Evolutionary conservation across 257 asterid species (phyloP), one percentile per base, ranked within the genome.

Genomic region (Nemophila menziesii): DNA sequence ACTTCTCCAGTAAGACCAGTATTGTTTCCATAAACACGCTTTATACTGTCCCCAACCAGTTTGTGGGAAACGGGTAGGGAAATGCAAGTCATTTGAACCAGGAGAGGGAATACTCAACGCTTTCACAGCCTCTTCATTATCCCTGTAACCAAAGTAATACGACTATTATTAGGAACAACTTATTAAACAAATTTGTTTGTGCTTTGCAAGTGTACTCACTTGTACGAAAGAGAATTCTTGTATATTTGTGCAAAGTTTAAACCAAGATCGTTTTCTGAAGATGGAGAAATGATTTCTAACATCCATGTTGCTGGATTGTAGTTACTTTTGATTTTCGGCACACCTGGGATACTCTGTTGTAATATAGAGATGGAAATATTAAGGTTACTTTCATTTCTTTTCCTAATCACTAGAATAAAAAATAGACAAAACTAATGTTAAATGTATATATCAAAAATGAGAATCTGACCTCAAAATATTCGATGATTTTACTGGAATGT

Each of bases 281-380:
- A 80, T 29, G 67, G 47, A 1, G 79, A 77, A 39, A 72, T 73
- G 39, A 77, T 57, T 58, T 77, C 82, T 62, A 77, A 34, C 77
- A 77, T 70, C 86, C 86, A 77, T 37, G 86, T 73, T 14, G 82
- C 82, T 14, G 86, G 86, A 42, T 77, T 77, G 49, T 73, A 67
- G 38, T 73, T 69, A 26, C 66, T 69, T 49, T 23, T 56, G 20
- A 77, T 69, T 39, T 47, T 67, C 26, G 77, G 70, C 38, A 77
- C 82, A 16, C 82, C 70, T 8, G 69, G 13, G 27, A 73, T 51
- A 14, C 64, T 27, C 86, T 77, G 47, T 56, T 21, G 46, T 38
- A 24, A 43, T 18, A 18, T n/a, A 15, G 5, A 19, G 24, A 39
- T 10, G 42, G 6, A 16, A 9, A 48, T n/a, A 41, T 7, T 29